Evolutionary conservation across 345 rosid species (phyloP).

Genomic region (Populus ilicifolia): DNA sequence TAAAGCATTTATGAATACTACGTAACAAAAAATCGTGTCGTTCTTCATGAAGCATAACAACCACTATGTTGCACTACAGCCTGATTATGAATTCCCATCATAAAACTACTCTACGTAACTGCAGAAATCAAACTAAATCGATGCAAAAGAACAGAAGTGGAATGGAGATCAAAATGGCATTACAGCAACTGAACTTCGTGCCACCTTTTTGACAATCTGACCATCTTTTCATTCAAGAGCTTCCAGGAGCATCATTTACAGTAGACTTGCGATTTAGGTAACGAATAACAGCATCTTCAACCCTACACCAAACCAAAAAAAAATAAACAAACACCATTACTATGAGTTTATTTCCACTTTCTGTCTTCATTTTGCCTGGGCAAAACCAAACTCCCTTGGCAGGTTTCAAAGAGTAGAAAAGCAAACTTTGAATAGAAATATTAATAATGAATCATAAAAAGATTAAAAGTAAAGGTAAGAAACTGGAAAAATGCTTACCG

Average conservation of each 20-base stretch:
- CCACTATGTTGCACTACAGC: slow-evolving; percentile 2
- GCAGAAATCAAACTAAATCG: slow-evolving; percentile 3
- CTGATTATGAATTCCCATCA: background rate
- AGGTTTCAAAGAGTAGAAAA: background rate
- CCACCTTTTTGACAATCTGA: background rate
- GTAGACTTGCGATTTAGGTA: slow-evolving; percentile 53
- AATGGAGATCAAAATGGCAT: background rate
- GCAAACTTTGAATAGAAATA: background rate
- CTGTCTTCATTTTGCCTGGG: background rate
- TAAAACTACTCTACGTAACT: slow-evolving; percentile 5
- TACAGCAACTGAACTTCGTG: background rate
- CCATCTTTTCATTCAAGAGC: slow-evolving; percentile 24
- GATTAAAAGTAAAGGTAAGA: background rate
- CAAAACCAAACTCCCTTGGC: background rate
- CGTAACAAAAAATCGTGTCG: background rate
- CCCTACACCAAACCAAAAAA: slow-evolving; percentile 27
- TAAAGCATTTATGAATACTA: background rate
- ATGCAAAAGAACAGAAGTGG: background rate
- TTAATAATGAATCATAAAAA: background rate
- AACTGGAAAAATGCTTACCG: slow-evolving; percentile 26
- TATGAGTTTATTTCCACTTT: background rate
- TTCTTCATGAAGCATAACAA: background rate
- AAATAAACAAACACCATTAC: background rate
- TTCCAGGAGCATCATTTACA: slow-evolving; percentile 39
- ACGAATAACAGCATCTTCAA: slow-evolving; percentile 51